These are phyloP conservation scores for Podaxis pistillaris DNA, from an alignment of 768 basidiomycete species.

Conservation along the genomic window DNA sequence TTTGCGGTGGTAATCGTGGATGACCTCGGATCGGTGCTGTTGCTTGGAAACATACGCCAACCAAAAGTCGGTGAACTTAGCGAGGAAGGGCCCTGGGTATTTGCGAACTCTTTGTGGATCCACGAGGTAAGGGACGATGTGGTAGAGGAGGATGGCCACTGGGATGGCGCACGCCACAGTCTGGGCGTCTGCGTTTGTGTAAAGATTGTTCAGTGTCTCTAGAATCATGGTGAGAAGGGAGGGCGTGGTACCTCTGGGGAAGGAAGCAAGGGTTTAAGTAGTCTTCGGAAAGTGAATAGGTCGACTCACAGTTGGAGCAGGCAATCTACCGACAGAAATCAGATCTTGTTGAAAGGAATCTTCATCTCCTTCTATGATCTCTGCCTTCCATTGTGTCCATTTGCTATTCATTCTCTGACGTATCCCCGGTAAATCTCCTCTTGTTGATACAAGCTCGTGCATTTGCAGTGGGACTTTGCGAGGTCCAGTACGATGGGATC, in stretches of 20 bases:
- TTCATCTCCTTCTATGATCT: neutral
- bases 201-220: neutral
- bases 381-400: neutral
- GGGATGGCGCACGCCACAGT: constrained; percentile 18
- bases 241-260: neutral
- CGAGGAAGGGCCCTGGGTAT: constrained; percentile 69
- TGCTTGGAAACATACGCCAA: constrained; percentile 58
- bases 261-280: constrained; percentile 4
- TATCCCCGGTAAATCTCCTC: neutral
- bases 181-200: neutral
- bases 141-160: constrained; percentile 31
- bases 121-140: constrained; percentile 49
- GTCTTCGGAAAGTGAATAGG: neutral
- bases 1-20: constrained; percentile 72
- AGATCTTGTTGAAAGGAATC: neutral
- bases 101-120: constrained; percentile 57
- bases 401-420: neutral
- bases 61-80: constrained; percentile 74
- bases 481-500: neutral
- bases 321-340: neutral
- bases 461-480: neutral
- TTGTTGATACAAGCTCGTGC: neutral
- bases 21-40: constrained; percentile 71
- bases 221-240: constrained; percentile 2
- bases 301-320: neutral